Percentiles rank a stretch among this genome's conserved stretches.
These are phyloP conservation scores for Graphilbum fragrans DNA, from an alignment of 2,329 filamentous ascomycete species.

Conservation along the genomic window DNA sequence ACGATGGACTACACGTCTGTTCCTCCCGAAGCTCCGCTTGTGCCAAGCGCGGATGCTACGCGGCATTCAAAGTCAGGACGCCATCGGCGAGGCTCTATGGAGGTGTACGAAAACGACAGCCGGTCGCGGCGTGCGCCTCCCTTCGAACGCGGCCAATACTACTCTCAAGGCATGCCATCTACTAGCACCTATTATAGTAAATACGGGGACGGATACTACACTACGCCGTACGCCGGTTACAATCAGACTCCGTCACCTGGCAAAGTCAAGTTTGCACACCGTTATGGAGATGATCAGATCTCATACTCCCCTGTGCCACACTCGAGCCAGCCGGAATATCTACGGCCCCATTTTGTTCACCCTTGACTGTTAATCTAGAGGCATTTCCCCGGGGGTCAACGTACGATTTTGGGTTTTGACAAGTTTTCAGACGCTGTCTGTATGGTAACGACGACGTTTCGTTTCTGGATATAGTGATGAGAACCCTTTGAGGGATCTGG, in stretches of 20 bases:
- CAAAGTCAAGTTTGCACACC: too few relatives aligned
- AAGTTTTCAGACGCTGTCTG: too few relatives aligned
- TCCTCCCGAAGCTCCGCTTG: slow-evolving; percentile 5
- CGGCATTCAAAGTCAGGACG: slow-evolving; percentile 8
- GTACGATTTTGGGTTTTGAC: too few relatives aligned
- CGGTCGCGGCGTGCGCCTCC: neutral
- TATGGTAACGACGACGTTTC: too few relatives aligned
- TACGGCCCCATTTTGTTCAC: too few relatives aligned
- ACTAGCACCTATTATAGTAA: neutral
- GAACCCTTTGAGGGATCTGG: too few relatives aligned
- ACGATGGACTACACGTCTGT: slow-evolving; percentile 11
- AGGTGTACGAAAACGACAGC: slow-evolving; percentile 7
- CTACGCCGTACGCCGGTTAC: neutral
- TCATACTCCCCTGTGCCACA: too few relatives aligned
- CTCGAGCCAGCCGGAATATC: too few relatives aligned
- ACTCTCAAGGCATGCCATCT: neutral
- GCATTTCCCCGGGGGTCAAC: too few relatives aligned
- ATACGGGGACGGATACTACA: neutral
- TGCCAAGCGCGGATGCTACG: slow-evolving; percentile 3
- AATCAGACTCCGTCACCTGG: neutral
- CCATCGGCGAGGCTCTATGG: slow-evolving; percentile 9
- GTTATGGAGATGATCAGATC: too few relatives aligned
- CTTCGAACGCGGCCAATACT: neutral
- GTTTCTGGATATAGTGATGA: too few relatives aligned
- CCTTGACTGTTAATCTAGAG: too few relatives aligned